Evolutionary conservation across 345 rosid species (phyloP).

Genomic region (Garcia nutans): DNA sequence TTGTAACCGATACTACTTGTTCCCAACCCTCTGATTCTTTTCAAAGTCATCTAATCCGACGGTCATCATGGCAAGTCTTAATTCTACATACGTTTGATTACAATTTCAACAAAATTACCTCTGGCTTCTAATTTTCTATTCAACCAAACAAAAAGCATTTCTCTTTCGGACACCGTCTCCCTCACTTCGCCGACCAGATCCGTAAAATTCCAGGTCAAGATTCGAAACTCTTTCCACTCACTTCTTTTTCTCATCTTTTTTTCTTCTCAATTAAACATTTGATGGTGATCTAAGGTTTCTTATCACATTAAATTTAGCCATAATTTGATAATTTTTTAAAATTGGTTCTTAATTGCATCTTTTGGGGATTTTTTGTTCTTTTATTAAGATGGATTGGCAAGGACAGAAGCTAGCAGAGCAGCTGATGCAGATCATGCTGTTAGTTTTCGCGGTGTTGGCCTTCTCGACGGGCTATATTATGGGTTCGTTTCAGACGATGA

Average conservation of each 20-base stretch:
- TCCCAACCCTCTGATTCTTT: background rate
- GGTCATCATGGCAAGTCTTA: background rate
- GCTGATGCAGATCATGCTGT: constrained; percentile 78
- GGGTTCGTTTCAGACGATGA: constrained; percentile 78
- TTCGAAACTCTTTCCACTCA: background rate
- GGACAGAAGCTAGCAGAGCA: constrained; percentile 94
- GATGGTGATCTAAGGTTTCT: background rate
- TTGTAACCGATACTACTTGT: no score
- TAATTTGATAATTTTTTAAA: no score
- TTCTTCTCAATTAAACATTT: background rate
- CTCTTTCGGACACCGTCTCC: background rate
- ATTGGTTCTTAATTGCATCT: background rate
- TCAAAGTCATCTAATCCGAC: background rate
- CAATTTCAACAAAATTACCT: background rate
- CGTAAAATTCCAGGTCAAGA: background rate
- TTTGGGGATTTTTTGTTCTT: background rate
- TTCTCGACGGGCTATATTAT: constrained; percentile 47
- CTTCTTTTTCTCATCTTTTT: background rate
- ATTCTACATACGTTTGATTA: background rate
- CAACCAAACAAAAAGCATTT: background rate
- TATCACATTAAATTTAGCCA: background rate
- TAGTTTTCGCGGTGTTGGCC: constrained; percentile 59
- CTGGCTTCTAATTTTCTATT: no score
- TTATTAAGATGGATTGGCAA: constrained; percentile 85
- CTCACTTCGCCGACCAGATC: background rate